A percentile compares a stretch with the other conserved stretches of the same genome.
Conservation (phyloP, 331 rosid species). For the Erythrophleum ivorense region DNA sequence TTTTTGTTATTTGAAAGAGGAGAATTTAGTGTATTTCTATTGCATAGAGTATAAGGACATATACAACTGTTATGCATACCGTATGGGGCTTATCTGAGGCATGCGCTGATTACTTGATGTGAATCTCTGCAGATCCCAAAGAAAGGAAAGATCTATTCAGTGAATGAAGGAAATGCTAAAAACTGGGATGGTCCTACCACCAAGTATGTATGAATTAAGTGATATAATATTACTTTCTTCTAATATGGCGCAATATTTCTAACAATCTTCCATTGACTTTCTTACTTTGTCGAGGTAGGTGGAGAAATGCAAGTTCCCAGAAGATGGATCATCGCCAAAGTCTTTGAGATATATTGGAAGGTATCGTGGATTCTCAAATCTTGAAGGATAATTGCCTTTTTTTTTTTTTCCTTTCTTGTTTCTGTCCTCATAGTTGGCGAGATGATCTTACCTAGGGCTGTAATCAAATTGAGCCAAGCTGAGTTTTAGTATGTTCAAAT, state of each 20-base stretch:
- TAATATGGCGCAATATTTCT: not conserved
- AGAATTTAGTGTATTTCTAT: not conserved
- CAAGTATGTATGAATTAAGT: slow-evolving; percentile 48
- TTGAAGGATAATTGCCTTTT: too few species aligned
- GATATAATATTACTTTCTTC: slow-evolving; percentile 7
- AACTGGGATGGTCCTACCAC: slow-evolving; percentile 87
- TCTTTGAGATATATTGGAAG: slow-evolving; percentile 89
- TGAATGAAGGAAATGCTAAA: slow-evolving; percentile 92
- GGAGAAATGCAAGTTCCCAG: slow-evolving; percentile 82
- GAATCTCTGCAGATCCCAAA: slow-evolving; percentile 65
- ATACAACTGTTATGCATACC: not conserved
- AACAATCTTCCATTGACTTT: not conserved
- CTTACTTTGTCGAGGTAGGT: slow-evolving; percentile 55
- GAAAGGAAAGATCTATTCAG: slow-evolving; percentile 89
- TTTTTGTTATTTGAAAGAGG: slow-evolving; percentile 12
- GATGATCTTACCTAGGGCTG: too few species aligned
- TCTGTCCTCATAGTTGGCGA: too few species aligned
- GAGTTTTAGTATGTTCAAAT: too few species aligned
- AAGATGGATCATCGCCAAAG: slow-evolving; percentile 82
- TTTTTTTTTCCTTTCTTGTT: too few species aligned
- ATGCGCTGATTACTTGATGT: slow-evolving; percentile 28
- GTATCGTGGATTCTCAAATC: slow-evolving; percentile 40
- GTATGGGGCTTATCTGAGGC: not conserved
- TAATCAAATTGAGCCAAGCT: too few species aligned
- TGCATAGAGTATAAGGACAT: not conserved